These are phyloP conservation scores for Acanthamoeba castellanii DNA, from an alignment of 208 protist genomes.

Conservation along the genomic window DNA sequence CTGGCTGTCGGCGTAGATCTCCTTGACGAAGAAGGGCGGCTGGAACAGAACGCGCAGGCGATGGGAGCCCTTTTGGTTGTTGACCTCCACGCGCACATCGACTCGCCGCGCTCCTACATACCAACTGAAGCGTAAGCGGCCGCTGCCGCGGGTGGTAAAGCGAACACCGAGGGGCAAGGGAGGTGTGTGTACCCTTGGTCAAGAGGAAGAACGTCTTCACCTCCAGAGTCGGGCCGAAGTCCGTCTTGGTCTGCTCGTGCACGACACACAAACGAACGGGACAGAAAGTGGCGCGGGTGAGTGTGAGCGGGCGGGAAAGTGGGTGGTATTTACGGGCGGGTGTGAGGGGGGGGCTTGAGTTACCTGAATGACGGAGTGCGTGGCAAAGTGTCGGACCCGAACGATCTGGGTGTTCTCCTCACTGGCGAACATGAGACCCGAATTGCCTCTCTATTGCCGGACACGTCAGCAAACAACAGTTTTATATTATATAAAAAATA, in stretches of 20 bases:
- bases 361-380: neutral
- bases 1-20: neutral
- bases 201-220: neutral
- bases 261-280: no score
- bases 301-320: no score
- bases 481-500: no score
- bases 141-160: neutral
- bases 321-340: no score
- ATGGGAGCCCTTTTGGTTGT: constrained; percentile 9
- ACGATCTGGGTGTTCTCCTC: neutral
- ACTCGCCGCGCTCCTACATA: neutral
- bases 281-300: no score
- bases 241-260: no score
- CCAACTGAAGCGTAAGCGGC: no score
- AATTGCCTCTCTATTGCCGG: neutral
- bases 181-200: neutral
- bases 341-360: no score
- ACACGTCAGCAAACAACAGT: no score
- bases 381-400: neutral
- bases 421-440: neutral
- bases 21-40: neutral
- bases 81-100: neutral
- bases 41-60: constrained; percentile 11
- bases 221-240: no score
- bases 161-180: no score